These are phyloP conservation scores for Allomyces javanicus DNA, from an alignment of 192 early-diverging fungal species.

Conservation along the genomic window DNA sequence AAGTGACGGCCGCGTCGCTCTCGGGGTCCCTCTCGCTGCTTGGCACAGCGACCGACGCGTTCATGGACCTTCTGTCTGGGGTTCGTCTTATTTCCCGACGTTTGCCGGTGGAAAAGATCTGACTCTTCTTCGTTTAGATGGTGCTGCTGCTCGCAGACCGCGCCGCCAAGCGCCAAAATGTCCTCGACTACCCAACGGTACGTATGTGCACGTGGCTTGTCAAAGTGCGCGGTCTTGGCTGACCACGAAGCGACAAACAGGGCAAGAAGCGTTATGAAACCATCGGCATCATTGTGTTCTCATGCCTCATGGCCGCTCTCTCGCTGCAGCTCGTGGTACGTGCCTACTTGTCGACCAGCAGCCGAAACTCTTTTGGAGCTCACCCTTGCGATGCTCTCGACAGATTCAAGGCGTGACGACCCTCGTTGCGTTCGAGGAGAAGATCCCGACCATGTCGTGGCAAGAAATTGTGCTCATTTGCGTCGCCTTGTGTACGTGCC, in stretches of 20 bases:
- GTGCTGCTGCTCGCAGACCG: not conserved
- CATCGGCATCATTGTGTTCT: constrained; percentile 57
- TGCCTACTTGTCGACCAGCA: not conserved
- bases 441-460: constrained; percentile 18
- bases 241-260: constrained; percentile 6
- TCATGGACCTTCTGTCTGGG: constrained; percentile 57
- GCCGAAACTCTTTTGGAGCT: not conserved
- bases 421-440: constrained; percentile 18
- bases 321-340: constrained; percentile 34
- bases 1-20: constrained; percentile 36
- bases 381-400: not conserved
- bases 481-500: constrained; percentile 16
- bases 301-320: constrained; percentile 52
- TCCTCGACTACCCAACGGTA: not conserved
- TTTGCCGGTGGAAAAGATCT: not conserved
- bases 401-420: constrained; percentile 43
- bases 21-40: constrained; percentile 55
- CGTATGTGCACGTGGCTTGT: not conserved
- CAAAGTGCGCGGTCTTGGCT: not conserved
- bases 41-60: constrained; percentile 60
- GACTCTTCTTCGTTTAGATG: not conserved
- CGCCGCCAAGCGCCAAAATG: not conserved
- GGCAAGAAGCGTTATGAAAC: constrained; percentile 58
- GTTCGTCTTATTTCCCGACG: constrained; percentile 29
- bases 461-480: too few relatives aligned